phyloP scores from a whole-genome alignment of 768 basidiomycete genomes.

The Nevesoporus exiguus region DNA sequence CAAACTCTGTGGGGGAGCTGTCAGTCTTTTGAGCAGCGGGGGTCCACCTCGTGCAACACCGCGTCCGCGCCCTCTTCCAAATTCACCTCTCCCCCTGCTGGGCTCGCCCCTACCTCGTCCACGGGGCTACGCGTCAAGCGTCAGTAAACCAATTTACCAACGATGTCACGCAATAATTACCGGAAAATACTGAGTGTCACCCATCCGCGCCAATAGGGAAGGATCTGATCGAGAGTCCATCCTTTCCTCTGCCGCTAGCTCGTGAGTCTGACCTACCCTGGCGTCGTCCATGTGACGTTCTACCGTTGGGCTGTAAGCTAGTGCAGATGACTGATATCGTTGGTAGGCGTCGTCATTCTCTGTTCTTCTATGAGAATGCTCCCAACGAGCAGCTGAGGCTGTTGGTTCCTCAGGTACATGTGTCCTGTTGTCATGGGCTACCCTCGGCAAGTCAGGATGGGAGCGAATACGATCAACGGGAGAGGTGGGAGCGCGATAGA shows the following conservation, averaged over 20 bases:
- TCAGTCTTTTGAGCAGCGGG: conserved; percentile 17
- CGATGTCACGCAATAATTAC: conserved; percentile 11
- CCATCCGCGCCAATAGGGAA: conserved; percentile 24
- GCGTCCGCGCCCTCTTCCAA: conserved; percentile 22
- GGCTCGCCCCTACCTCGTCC: conserved; percentile 22
- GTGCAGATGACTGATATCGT: conserved; percentile 5
- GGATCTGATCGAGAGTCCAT: conserved; percentile 15
- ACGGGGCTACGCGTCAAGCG: conserved; percentile 12
- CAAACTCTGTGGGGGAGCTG: conserved; percentile 14
- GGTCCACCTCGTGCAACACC: conserved; percentile 15
- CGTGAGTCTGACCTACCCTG: conserved; percentile 10
- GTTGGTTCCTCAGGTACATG: background rate
- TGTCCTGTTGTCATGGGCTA: conserved; percentile 7
- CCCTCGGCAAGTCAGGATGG: conserved; percentile 8
- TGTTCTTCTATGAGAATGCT: conserved; percentile 10
- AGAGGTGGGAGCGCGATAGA: conserved; percentile 5
- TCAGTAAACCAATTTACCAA: background rate
- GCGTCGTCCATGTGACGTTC: conserved; percentile 5
- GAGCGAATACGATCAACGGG: conserved; percentile 4
- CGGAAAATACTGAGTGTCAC: conserved; percentile 17
- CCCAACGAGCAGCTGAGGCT: background rate
- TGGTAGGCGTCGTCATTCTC: conserved; percentile 15
- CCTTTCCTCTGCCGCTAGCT: conserved; percentile 12
- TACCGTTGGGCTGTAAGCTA: background rate
- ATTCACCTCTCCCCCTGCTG: conserved; percentile 19